phyloP scores from a whole-genome alignment of 805 yeast genomes.

The Debaryomyces castellii region DNA sequence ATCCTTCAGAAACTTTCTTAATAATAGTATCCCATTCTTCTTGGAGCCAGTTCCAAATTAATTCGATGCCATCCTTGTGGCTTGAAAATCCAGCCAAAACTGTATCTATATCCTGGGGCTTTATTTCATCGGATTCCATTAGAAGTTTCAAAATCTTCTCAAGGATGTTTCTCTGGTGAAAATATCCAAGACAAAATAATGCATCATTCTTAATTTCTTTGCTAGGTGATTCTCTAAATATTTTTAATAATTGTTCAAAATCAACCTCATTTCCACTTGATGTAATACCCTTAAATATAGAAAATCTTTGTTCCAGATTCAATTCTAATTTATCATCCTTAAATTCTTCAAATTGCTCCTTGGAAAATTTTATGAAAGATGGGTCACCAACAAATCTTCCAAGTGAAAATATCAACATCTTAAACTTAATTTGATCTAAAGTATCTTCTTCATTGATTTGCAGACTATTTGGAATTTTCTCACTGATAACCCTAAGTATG shows the following conservation, averaged over 20 bases:
- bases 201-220: slow-evolving; percentile 71
- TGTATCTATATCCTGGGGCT: slow-evolving; percentile 69
- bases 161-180: slow-evolving; percentile 50
- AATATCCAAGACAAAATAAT: slow-evolving; percentile 65
- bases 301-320: slow-evolving; percentile 69
- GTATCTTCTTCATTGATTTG: slow-evolving; percentile 53
- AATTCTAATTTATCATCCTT: slow-evolving; percentile 67
- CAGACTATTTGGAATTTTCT: slow-evolving; percentile 63
- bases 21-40: slow-evolving; percentile 69
- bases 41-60: slow-evolving; percentile 72
- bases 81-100: slow-evolving; percentile 74
- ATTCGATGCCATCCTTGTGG: slow-evolving; percentile 63
- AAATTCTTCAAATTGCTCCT: slow-evolving; percentile 51
- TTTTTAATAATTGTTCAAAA: slow-evolving; percentile 59
- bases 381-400: slow-evolving; percentile 57
- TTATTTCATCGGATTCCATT: slow-evolving; percentile 56
- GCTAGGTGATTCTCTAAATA: slow-evolving; percentile 60
- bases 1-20: slow-evolving; percentile 74
- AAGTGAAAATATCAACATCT: slow-evolving; percentile 58
- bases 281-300: slow-evolving; percentile 68
- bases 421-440: slow-evolving; percentile 64
- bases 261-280: slow-evolving; percentile 59
- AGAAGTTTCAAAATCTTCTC: slow-evolving; percentile 56
- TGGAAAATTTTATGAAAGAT: slow-evolving; percentile 46
- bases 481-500: slow-evolving; percentile 54